Percentiles rank a stretch among this genome's conserved stretches.
phyloP scores from a whole-genome alignment of 805 yeast genomes.

The Teunomyces atbi region DNA sequence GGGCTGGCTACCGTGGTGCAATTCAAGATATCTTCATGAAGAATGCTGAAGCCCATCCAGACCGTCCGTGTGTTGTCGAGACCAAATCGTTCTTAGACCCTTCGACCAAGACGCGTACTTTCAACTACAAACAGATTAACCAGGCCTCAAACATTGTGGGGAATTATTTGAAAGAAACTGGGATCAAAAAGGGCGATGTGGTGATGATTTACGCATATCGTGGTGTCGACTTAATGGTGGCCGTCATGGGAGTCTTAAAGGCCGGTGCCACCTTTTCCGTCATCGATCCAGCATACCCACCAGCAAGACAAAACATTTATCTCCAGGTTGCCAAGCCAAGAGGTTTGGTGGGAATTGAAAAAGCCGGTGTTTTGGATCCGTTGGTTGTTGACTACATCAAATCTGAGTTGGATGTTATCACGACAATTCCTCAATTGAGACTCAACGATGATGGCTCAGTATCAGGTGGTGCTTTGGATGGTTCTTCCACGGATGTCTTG shows the following conservation, averaged over 20 bases:
- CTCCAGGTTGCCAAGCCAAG: constrained; percentile 89
- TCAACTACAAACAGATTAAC: constrained; percentile 84
- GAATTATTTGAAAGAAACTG: constrained; percentile 76
- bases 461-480: constrained; percentile 50
- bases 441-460: constrained; percentile 73
- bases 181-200: constrained; percentile 87
- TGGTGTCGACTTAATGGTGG: constrained; percentile 94
- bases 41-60: constrained; percentile 83
- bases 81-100: constrained; percentile 69
- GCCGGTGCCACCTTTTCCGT: constrained; percentile 99
- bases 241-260: constrained; percentile 96
- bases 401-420: constrained; percentile 67
- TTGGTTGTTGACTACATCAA: constrained; percentile 76
- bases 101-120: constrained; percentile 58
- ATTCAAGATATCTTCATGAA: constrained; percentile 92
- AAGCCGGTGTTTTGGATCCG: constrained; percentile 81
- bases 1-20: constrained; percentile 91
- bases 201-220: constrained; percentile 98
- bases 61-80: constrained; percentile 88
- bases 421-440: constrained; percentile 75
- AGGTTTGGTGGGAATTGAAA: constrained; percentile 84
- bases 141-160: constrained; percentile 93
- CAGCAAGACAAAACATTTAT: constrained; percentile 93
- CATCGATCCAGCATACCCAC: constrained; percentile 98
- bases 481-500: constrained; percentile 46